These are phyloP conservation scores for Priceomyces melissophilus DNA, from an alignment of 805 yeast species.

Conservation along the genomic window DNA sequence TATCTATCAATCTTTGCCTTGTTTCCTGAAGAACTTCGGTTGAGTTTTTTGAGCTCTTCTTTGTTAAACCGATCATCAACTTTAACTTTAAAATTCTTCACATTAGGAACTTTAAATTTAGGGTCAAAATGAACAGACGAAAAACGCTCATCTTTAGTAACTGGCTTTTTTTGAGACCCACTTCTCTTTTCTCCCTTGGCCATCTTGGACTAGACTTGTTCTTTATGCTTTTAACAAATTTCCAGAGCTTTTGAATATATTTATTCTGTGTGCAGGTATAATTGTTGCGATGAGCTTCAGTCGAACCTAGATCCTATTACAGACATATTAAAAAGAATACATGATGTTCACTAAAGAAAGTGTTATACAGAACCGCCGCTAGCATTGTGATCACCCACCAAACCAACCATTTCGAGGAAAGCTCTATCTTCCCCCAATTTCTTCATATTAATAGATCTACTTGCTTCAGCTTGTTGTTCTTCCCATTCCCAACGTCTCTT, in stretches of 20 bases:
- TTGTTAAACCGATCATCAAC: constrained; percentile 82
- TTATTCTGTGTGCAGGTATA: background rate
- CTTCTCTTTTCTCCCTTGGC: constrained; percentile 6
- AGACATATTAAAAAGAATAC: background rate
- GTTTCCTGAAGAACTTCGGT: constrained; percentile 44
- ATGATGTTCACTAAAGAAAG: no score
- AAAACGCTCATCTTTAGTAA: constrained; percentile 72
- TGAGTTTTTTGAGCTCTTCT: constrained; percentile 53
- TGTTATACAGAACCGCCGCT: constrained; percentile 48
- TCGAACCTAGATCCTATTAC: background rate
- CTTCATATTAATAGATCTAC: constrained; percentile 65
- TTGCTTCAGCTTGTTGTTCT: constrained; percentile 73
- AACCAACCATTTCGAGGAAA: constrained; percentile 77
- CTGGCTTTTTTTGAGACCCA: constrained; percentile 18
- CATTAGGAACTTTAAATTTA: constrained; percentile 72
- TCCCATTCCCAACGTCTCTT: constrained; percentile 87
- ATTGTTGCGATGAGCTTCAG: background rate
- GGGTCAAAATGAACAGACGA: constrained; percentile 81
- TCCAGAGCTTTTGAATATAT: background rate
- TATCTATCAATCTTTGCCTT: constrained; percentile 75
- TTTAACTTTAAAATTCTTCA: constrained; percentile 66
- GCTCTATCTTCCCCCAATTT: constrained; percentile 80
- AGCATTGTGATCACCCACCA: constrained; percentile 43
- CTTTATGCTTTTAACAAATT: background rate
- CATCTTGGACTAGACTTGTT: constrained; percentile 4